Evolutionary conservation across 2,329 filamentous ascomycete species (phyloP).

Genomic region (Penicillium sp.): DNA sequence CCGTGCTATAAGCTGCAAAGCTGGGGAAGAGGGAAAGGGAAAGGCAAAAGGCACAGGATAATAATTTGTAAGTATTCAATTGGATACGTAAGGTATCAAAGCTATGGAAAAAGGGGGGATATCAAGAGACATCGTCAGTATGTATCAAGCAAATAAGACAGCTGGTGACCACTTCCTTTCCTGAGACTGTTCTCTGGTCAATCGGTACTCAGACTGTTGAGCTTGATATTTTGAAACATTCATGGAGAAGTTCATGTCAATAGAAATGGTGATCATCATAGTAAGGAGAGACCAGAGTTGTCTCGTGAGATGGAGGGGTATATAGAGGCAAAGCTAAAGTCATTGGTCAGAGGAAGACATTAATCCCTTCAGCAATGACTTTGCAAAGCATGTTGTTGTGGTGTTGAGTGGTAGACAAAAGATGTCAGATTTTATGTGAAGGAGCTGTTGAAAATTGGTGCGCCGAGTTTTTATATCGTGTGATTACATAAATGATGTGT

Average conservation of each 20-base stretch:
- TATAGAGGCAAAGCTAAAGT: not conserved
- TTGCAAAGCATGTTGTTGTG: not conserved
- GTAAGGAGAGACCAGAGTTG: constrained; percentile 15
- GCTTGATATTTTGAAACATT: constrained; percentile 31
- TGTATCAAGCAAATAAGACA: not conserved
- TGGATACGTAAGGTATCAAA: constrained; percentile 1
- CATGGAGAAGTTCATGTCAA: constrained; percentile 29
- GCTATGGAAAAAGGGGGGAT: not conserved
- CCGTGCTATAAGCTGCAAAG: constrained; percentile 64
- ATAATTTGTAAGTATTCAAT: constrained; percentile 4
- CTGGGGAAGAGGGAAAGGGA: constrained; percentile 18
- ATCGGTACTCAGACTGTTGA: constrained; percentile 34
- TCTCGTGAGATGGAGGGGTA: not conserved
- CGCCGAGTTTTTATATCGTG: constrained; percentile 11
- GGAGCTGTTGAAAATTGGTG: not conserved
- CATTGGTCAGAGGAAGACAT: constrained; percentile 8
- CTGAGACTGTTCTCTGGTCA: constrained; percentile 7
- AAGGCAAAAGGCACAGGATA: not conserved
- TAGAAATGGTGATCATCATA: constrained; percentile 30
- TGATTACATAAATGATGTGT: constrained; percentile 3
- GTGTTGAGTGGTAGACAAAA: not conserved
- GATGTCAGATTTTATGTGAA: not conserved
- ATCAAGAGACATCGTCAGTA: not conserved
- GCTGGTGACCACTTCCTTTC: not conserved
- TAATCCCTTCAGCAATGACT: constrained; percentile 8